phyloP scores from a whole-genome alignment of 148 eudicot genomes.

The Silene conica region DNA sequence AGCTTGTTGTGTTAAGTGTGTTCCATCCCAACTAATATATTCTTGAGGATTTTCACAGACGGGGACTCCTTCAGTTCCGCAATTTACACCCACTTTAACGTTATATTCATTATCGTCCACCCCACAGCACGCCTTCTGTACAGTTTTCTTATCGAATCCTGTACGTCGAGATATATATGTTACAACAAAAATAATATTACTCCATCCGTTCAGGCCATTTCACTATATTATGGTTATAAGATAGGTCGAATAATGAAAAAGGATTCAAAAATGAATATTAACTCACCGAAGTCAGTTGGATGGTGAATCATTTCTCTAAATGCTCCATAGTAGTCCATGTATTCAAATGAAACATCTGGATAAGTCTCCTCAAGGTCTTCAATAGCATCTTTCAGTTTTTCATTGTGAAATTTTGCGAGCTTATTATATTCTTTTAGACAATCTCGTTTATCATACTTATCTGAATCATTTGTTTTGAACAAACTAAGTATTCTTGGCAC shows the following conservation, averaged over 20 bases:
- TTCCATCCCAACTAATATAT: constrained; percentile 20
- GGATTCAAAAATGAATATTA: too few species aligned
- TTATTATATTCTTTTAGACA: constrained; percentile 27
- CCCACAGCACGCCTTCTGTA: constrained; percentile 22
- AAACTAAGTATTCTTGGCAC: constrained; percentile 16
- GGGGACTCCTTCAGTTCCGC: constrained; percentile 3
- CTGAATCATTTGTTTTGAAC: constrained; percentile 19
- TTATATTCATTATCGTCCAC: constrained; percentile 17
- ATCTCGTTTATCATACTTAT: constrained; percentile 24
- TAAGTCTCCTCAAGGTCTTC: constrained; percentile 12
- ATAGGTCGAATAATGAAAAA: neutral
- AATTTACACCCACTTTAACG: neutral
- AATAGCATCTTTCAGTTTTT: constrained; percentile 17
- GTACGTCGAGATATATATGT: neutral
- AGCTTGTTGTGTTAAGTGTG: constrained; percentile 23
- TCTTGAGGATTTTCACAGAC: constrained; percentile 12
- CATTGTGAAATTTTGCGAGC: constrained; percentile 20
- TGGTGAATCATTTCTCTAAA: constrained; percentile 14
- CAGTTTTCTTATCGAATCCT: constrained; percentile 23
- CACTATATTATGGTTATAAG: too few species aligned
- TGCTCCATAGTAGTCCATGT: constrained; percentile 27
- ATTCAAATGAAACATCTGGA: constrained; percentile 19
- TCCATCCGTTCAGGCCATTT: too few species aligned
- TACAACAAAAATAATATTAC: too few species aligned
- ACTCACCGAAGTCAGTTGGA: constrained; percentile 26